Evolutionary conservation across 805 yeast species (phyloP).

Genomic region (Dipodascopsis tothii): DNA sequence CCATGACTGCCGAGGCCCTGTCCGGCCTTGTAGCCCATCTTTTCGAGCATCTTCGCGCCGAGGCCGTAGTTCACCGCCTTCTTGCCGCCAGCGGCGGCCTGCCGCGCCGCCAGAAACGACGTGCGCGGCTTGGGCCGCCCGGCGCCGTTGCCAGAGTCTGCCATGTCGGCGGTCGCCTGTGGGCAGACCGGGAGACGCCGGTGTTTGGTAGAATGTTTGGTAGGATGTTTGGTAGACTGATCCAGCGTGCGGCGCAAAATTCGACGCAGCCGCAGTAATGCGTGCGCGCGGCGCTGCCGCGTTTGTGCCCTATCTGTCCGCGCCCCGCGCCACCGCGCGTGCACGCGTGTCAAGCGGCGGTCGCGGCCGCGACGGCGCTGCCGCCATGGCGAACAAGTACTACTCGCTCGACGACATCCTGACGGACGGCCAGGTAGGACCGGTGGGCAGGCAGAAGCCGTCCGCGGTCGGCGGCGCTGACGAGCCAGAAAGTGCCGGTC

Average conservation of each 20-base stretch:
- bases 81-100: background rate
- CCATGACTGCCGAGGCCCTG: constrained; percentile 71
- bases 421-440: constrained; percentile 32
- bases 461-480: too few relatives aligned
- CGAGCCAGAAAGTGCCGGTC: constrained; percentile 72
- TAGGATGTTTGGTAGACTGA: too few relatives aligned
- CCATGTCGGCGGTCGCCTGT: background rate
- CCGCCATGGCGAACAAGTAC: constrained; percentile 8
- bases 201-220: too few relatives aligned
- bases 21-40: constrained; percentile 85
- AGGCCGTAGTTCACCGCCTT: constrained; percentile 43
- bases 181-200: background rate
- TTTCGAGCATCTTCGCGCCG: constrained; percentile 68
- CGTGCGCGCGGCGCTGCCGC: too few relatives aligned
- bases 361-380: too few relatives aligned
- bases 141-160: background rate
- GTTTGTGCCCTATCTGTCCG: too few relatives aligned
- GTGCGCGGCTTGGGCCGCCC: background rate
- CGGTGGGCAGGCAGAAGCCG: too few relatives aligned
- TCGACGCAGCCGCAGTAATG: too few relatives aligned
- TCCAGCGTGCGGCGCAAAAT: too few relatives aligned
- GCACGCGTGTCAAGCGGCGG: too few relatives aligned
- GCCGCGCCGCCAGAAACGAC: constrained; percentile 8
- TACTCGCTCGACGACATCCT: constrained; percentile 26
- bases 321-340: too few relatives aligned